phyloP scores from a whole-genome alignment of 73 alveolate genomes.

The Paramecium pentaurelia region DNA sequence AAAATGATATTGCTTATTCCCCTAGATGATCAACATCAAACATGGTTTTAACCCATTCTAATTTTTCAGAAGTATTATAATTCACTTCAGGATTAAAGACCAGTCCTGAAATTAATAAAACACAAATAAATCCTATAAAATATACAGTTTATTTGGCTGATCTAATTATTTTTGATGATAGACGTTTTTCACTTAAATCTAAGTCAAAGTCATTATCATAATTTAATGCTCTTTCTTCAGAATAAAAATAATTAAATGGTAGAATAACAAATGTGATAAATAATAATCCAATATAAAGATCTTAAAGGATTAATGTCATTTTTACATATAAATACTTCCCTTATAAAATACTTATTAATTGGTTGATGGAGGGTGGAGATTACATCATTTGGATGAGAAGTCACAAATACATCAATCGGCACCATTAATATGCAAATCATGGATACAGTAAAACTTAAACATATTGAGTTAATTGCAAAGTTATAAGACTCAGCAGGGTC shows the following conservation, averaged over 20 bases:
- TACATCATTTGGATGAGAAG: conserved; percentile 46
- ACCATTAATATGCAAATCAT: conserved; percentile 68
- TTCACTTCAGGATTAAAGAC: conserved; percentile 32
- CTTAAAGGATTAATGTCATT: neutral
- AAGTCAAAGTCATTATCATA: conserved; percentile 42
- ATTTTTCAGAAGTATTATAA: neutral
- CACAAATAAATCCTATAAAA: conserved; percentile 17
- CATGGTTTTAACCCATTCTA: conserved; percentile 55
- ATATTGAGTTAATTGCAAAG: conserved; percentile 40
- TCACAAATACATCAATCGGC: conserved; percentile 76
- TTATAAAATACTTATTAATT: conserved; percentile 14
- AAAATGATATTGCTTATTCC: conserved; percentile 55
- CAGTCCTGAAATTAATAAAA: neutral
- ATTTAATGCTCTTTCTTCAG: conserved; percentile 58
- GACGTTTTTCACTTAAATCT: conserved; percentile 43
- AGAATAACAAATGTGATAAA: conserved; percentile 63
- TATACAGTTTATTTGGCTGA: conserved; percentile 47
- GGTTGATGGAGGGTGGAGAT: conserved; percentile 9
- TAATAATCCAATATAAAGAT: conserved; percentile 45
- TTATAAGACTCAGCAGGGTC: conserved; percentile 65
- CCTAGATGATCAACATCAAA: conserved; percentile 64
- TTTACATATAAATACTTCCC: conserved; percentile 14
- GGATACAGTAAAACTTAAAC: conserved; percentile 62
- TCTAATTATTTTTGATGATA: conserved; percentile 24
- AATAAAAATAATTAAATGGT: conserved; percentile 75